Evolutionary conservation across 345 rosid species (phyloP), one percentile per base, ranked within the genome.

Genomic region (Populus nigra): DNA sequence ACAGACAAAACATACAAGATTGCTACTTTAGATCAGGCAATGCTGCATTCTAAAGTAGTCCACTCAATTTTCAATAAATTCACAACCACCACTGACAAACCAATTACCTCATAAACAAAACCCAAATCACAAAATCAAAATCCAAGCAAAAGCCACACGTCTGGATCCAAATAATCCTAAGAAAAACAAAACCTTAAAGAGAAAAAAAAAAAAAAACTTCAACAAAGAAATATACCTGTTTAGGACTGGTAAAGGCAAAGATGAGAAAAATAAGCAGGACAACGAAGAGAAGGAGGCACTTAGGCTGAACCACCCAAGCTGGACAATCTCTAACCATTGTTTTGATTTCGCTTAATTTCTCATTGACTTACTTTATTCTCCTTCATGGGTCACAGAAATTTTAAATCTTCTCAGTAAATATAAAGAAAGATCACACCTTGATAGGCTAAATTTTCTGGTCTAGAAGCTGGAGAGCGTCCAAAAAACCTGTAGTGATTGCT

Each of bases 261-360:
- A 93, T 33, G 88, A 95, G 83, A 39, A 91, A 77, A 79, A 90
- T 47, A 22, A 80, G 74, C 66, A 91, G 59, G 74, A 82, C 81
- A 69, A 83, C 41, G 80, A 88, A 81, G 76, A 91, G 87, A 49
- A 90, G 82, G 71, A 91, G 85, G 83, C 80, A 85, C 79, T 90
- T 88, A 8, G 95, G 94, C 59, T 90, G 93, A 39, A 80, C n/a
- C 82, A 83, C 36, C 83, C 91, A 84, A 80, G 74, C 69, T 73
- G 90, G 86, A 84, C 93, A 89, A 83, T 78, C 91, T 76, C 92
- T 89, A 68, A 90, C 89, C 93, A 87, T 91, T 76, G 73, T 82
- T 76, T 69, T 25, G 53, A 23, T 13, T 10, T 39, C 20, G 15
- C 39, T 73, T 36, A 5, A 45, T 8, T 39, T 68, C 65, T 61